Evolutionary conservation across 78 protist genomes (phyloP).

Genomic region (Tieghemostelium lacteum): DNA sequence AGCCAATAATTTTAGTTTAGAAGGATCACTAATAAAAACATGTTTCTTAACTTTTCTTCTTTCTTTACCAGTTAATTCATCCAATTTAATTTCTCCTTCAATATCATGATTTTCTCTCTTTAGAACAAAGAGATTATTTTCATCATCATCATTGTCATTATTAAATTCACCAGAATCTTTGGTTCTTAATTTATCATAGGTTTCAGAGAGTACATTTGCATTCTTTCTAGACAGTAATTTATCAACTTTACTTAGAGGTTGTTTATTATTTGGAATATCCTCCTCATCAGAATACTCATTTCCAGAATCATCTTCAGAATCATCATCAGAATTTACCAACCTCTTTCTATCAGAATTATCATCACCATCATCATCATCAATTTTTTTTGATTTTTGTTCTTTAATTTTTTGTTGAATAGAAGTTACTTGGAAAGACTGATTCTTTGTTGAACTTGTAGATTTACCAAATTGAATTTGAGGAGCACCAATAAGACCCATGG

Average conservation of each 20-base stretch:
- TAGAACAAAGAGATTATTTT: slow-evolving; percentile 46
- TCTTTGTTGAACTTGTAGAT: slow-evolving; percentile 8
- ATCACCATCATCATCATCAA: slow-evolving; percentile 16
- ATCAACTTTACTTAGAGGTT: slow-evolving; percentile 9
- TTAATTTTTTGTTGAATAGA: slow-evolving; percentile 15
- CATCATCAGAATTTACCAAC: slow-evolving; percentile 23
- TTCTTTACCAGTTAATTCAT: background rate
- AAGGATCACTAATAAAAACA: background rate
- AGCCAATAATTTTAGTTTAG: slow-evolving; percentile 10
- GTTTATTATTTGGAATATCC: background rate
- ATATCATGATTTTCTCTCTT: slow-evolving; percentile 55
- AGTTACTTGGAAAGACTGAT: slow-evolving; percentile 16
- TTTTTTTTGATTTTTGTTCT: slow-evolving; percentile 26
- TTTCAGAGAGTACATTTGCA: slow-evolving; percentile 45
- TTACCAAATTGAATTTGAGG: slow-evolving; percentile 67
- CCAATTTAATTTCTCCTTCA: background rate
- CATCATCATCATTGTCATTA: slow-evolving; percentile 21
- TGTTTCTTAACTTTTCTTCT: slow-evolving; percentile 9
- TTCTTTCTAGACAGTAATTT: slow-evolving; percentile 37
- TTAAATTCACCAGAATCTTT: background rate
- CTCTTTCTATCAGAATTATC: slow-evolving; percentile 12
- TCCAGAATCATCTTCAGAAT: slow-evolving; percentile 2
- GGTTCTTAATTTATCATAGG: slow-evolving; percentile 8
- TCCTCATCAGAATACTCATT: background rate
- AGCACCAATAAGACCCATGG: slow-evolving; percentile 60